Conservation (phyloP, 2,329 filamentous ascomycete genomes). For the Penicillium brevicompactum region DNA sequence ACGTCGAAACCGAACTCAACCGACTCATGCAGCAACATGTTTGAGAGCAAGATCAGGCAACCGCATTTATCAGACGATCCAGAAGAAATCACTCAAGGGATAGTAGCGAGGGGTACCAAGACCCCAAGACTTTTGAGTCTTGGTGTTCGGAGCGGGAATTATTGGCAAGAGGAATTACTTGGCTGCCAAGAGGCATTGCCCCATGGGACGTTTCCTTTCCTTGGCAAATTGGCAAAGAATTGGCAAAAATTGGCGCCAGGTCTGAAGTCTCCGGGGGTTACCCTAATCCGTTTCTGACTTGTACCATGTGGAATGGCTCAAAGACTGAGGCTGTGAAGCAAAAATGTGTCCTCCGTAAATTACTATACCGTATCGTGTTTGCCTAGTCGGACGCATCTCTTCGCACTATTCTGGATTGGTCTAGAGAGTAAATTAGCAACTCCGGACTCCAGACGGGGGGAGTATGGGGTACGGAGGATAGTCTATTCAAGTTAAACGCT, state of each 20-base stretch:
- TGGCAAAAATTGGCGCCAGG: not conserved
- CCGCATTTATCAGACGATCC: constrained; percentile 4
- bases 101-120: constrained; percentile 15
- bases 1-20: not conserved
- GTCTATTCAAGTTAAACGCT: no score
- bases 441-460: no score
- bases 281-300: not conserved
- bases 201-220: constrained; percentile 16
- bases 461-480: no score
- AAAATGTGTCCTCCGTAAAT: not conserved
- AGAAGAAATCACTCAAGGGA: not conserved
- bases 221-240: constrained; percentile 15
- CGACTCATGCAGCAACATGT: constrained; percentile 4
- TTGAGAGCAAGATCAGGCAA: constrained; percentile 7
- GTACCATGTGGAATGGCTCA: no score
- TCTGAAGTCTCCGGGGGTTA: not conserved
- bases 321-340: not conserved
- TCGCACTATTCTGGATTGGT: not conserved
- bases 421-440: no score
- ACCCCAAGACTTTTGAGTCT: constrained; percentile 13
- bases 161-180: constrained; percentile 29
- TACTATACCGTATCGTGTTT: not conserved
- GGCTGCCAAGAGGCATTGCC: constrained; percentile 28
- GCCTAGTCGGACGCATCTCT: not conserved
- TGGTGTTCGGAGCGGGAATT: constrained; percentile 28